Conservation (phyloP, 2,329 filamentous ascomycete species). For the Coniosporium tulheliwenetii region DNA sequence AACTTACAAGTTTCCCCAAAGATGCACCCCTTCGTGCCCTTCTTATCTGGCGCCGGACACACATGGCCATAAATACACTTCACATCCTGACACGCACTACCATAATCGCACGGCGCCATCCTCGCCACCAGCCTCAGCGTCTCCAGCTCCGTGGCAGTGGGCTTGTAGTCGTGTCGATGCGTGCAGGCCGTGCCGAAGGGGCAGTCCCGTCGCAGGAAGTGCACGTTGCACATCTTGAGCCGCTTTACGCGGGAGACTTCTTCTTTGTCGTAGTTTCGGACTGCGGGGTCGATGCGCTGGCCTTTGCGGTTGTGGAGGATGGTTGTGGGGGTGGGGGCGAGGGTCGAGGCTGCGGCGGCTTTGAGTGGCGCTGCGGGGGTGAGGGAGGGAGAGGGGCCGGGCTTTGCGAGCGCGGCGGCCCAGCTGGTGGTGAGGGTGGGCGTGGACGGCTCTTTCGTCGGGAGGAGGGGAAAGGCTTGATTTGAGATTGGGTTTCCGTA, state of each 20-base stretch:
- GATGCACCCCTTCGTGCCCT: conserved; percentile 37
- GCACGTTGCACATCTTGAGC: conserved; percentile 47
- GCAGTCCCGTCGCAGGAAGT: conserved; percentile 43
- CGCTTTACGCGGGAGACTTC: conserved; percentile 45
- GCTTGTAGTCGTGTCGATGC: conserved; percentile 37
- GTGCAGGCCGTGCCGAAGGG: conserved; percentile 38
- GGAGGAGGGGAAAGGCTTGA: background rate
- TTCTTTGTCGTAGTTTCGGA: conserved; percentile 34
- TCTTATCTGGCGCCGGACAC: conserved; percentile 34
- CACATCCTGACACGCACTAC: conserved; percentile 39
- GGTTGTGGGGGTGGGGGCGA: conserved; percentile 17
- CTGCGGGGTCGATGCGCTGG: conserved; percentile 40
- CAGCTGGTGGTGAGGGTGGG: background rate
- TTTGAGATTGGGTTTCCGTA: background rate
- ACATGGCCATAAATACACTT: conserved; percentile 50
- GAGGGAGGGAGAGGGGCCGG: conserved; percentile 2
- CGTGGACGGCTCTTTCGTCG: background rate
- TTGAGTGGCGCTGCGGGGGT: background rate
- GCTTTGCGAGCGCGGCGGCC: conserved; percentile 3
- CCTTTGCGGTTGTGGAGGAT: conserved; percentile 43
- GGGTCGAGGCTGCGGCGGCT: conserved; percentile 16
- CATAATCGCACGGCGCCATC: conserved; percentile 46
- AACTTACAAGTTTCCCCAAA: conserved; percentile 45
- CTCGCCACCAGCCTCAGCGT: conserved; percentile 43
- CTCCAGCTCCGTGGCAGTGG: conserved; percentile 35